Evolutionary conservation across 306 rosid species (phyloP), one percentile per base, ranked within the genome.

Genomic region (Quercus bicolor): DNA sequence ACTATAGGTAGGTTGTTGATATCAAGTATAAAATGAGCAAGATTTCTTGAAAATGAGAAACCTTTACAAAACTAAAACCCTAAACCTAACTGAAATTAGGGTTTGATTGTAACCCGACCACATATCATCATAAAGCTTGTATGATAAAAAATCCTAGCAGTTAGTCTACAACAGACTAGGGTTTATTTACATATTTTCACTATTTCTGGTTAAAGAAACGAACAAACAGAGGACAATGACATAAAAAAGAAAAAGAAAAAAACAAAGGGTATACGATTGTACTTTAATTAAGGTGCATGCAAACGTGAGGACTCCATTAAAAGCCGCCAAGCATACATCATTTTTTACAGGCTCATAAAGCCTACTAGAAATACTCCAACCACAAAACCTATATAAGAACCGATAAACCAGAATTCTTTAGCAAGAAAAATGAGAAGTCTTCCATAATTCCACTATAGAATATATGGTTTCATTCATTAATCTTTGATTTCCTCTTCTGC

Each of bases 181-280:
- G 45, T 40, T 2, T 8, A 8, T 40, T 37, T 40, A 40, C 45
- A 28, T 9, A 2, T 62, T 28, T 28, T 23, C 16, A 37, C 45
- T 15, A 31, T 5, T 64, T 29, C 13, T 64, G 70, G 53, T 48
- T 48, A 48, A 48, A 48, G 40, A 64, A 29, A 29, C 18, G 70
- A 73, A 74, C 55, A 53, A 51, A 20, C 21, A 28, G 74, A 56
- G 68, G 75, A 64, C 12, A 77, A 62, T n/a, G 75, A 64, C 78
- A n/a, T 31, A 66, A 51, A 68, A 55, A 34, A 6, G 9, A 6
- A 11, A 55, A 8, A 72, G 65, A 5, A 64, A 15, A 4, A 73
- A 45, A 29, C 60, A 56, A 77, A 40, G 45, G 45, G 45, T 51
- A 28, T 53, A 26, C 45, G 48, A 54, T 54, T 28, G 69, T 24